Base-by-base conservation (phyloP, 495 filamentous ascomycete genomes). In the Hypoxylon trugodes region DNA sequence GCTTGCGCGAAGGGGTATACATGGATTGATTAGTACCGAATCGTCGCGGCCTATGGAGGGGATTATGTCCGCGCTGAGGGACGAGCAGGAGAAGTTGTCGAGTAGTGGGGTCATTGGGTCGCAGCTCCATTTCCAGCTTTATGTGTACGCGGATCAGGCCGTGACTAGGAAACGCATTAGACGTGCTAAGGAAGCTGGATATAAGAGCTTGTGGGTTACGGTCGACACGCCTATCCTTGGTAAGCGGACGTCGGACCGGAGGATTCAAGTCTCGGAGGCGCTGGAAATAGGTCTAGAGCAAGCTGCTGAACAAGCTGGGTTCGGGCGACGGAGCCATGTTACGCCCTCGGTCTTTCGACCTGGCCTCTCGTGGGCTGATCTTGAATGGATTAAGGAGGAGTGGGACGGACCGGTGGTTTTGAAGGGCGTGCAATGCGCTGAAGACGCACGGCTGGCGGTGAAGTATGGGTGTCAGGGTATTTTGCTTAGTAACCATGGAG, bases 401-500 rank as follows among this genome's bases (percentile, higher is more conserved):
- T 96, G 92, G 52, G 89, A 86, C 52, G 92, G 93, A 84, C 92
- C 92, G 6, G 88, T 96, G 55, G 77, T 93, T 15, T 84, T 95
- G 40, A 96, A 96, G 78, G 92, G 92, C 49, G 89, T 96, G 4
- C 91, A 95, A 75, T 79, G 89, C 52, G 88, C 93, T 12, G 92
- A 96, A 66, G 92, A 96, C 63, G 92, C 93, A 15, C 78, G 91
- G 43, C 83, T 79, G 28, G 92, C 91, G 37, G 82, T 90, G 55
- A 86, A 91, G 54, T 64, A 71, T 32, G 91, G 90, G 47, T 86
- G 91, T 6, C 82, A 90, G 24, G 92, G 90, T 54, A 88, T 94
- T 37, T 86, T 96, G 12, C 82, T 96, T 42, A 93, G 90, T 48
- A 96, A 96, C 75, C 92, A 96, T 73, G 92, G 92, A 28, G 92